Base-by-base conservation (phyloP, 306 rosid species). In the Calophaca sinica region DNA sequence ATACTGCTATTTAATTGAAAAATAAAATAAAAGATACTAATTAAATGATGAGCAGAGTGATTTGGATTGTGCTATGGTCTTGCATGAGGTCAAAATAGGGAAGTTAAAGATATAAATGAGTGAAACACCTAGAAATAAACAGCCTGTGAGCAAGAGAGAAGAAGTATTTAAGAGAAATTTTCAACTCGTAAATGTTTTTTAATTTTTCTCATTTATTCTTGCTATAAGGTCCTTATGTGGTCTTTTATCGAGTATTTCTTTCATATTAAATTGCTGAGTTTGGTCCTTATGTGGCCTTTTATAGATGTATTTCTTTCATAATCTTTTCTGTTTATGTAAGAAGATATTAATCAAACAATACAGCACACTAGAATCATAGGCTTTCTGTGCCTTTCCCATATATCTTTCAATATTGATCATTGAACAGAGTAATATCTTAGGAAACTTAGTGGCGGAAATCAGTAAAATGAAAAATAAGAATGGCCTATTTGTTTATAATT, bases 391-490 rank as follows among this genome's bases (percentile, higher is more conserved):
- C 36, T 33, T 33, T 33, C 4, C 36, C 36, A 3, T 33, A 4
- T 33, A 31, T 49, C 73, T 32, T 68, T 41, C 2, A 31, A 15
- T 20, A 41, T 39, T 39, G 38, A 68, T 68, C 35, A 12, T 71
- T 71, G 42, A 26, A 32, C 55, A n/a, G 42, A 41, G n/a, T 57
- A 20, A 7, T 29, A 49, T 45, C 68, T 42, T 58, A 12, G 13
- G 31, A 20, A 60, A 38, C 26, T 46, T 36, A 44, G 42, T 45
- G 52, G 35, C n/a, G 10, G 32, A 49, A 62, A 62, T 62, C 32
- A 7, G 15, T 31, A 15, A 13, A 62, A 54, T 9, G 9, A 20
- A 38, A 74, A 12, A 38, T 36, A 36, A 20, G 42, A 74, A 62
- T 20, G 26, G 26, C 26, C 26, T 20, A 20, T 61, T 57, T 45